A percentile compares a stretch with the other conserved stretches of the same genome.
phyloP scores from a whole-genome alignment of 495 filamentous ascomycete genomes.

The Astrothelium macrocarpum region DNA sequence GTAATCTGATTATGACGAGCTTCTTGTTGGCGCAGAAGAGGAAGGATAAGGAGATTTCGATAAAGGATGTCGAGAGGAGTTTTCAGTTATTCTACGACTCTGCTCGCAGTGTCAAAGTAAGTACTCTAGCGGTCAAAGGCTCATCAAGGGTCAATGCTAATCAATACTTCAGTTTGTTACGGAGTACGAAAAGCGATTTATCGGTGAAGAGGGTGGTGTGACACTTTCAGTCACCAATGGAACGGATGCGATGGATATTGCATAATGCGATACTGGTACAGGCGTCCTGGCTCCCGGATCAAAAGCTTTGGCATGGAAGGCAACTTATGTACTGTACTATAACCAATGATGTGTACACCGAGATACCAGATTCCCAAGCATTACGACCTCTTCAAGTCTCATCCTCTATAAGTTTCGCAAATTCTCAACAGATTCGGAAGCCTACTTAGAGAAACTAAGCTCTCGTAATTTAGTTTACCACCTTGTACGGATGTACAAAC shows the following conservation, averaged over 20 bases:
- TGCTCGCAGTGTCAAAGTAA: slow-evolving; percentile 61
- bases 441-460: no score
- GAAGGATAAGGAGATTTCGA: slow-evolving; percentile 63
- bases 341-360: not conserved
- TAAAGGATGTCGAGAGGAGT: slow-evolving; percentile 85
- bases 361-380: not conserved
- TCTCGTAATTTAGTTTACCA: no score
- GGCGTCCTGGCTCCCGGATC: not conserved
- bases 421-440: no score
- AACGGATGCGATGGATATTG: slow-evolving; percentile 72
- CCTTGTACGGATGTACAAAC: no score
- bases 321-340: not conserved
- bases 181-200: slow-evolving; percentile 85
- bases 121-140: not conserved
- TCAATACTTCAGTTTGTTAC: slow-evolving; percentile 51
- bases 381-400: no score
- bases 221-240: slow-evolving; percentile 58
- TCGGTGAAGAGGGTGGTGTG: slow-evolving; percentile 74
- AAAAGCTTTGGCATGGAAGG: not conserved
- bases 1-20: slow-evolving; percentile 91
- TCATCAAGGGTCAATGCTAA: slow-evolving; percentile 31
- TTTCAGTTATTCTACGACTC: slow-evolving; percentile 92
- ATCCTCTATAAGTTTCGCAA: no score
- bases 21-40: slow-evolving; percentile 73
- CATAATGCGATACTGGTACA: slow-evolving; percentile 30